Percentiles rank a stretch among this genome's conserved stretches.
Evolutionary conservation across 768 basidiomycete species (phyloP).

Genomic region (Leccinum subgranulosum): DNA sequence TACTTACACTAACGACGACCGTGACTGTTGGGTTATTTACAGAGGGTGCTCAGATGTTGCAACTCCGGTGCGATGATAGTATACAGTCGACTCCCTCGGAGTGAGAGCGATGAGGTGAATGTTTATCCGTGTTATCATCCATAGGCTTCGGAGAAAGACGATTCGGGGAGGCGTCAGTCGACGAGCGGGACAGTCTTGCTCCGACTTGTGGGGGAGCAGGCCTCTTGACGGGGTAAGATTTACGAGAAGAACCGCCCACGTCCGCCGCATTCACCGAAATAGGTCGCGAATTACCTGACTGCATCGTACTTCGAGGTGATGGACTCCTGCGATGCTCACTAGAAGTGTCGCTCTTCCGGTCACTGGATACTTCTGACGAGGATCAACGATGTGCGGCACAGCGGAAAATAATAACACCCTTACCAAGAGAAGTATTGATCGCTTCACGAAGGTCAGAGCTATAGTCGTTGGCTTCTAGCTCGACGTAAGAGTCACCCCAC

Average conservation of each 20-base stretch:
- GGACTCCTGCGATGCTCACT: slow-evolving; percentile 1
- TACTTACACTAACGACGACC: too few relatives aligned
- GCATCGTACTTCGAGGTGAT: background rate
- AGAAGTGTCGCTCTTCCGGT: background rate
- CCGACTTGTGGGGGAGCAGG: background rate
- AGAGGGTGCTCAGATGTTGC: too few relatives aligned
- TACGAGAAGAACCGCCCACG: background rate
- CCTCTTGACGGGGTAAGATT: background rate
- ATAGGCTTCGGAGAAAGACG: background rate
- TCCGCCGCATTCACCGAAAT: background rate
- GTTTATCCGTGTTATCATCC: background rate
- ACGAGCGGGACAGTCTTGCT: background rate
- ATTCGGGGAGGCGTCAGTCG: background rate
- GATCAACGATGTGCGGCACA: background rate
- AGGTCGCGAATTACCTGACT: background rate
- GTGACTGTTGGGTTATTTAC: too few relatives aligned
- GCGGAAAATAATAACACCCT: background rate
- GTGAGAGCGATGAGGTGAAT: background rate
- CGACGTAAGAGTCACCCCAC: background rate
- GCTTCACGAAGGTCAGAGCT: background rate
- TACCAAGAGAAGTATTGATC: slow-evolving; percentile 3
- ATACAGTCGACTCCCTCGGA: too few relatives aligned
- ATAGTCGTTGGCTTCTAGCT: background rate
- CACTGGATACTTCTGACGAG: background rate
- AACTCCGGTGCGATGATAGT: too few relatives aligned